Conservation (phyloP, 345 rosid genomes). For the Gossypium thurberi region DNA sequence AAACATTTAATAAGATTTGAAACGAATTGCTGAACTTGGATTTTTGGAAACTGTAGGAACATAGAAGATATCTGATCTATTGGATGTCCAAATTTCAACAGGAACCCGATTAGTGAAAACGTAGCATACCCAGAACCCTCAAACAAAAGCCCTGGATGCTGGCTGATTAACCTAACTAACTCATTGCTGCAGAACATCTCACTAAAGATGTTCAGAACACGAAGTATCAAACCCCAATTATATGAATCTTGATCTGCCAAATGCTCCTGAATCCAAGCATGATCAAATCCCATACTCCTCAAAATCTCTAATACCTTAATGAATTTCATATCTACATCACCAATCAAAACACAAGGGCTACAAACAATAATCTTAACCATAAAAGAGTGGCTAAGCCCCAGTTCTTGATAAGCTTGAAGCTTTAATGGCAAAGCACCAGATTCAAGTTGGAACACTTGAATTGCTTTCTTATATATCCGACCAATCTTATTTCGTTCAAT, state of each 20-base stretch:
- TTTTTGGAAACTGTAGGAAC: slow-evolving; percentile 50
- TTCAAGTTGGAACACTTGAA: slow-evolving; percentile 44
- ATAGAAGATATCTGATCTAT: slow-evolving; percentile 32
- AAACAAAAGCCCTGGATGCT: slow-evolving; percentile 48
- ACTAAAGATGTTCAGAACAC: slow-evolving; percentile 38
- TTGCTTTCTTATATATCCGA: slow-evolving; percentile 45
- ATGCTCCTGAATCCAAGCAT: slow-evolving; percentile 42
- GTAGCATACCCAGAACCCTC: slow-evolving; percentile 47
- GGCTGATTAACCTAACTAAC: slow-evolving; percentile 42
- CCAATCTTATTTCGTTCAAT: slow-evolving; percentile 57
- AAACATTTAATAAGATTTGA: slow-evolving; percentile 48
- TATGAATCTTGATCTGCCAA: slow-evolving; percentile 31
- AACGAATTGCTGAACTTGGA: slow-evolving; percentile 37
- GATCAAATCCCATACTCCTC: slow-evolving; percentile 38
- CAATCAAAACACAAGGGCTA: slow-evolving; percentile 50
- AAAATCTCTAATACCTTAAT: slow-evolving; percentile 40
- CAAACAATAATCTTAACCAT: slow-evolving; percentile 38
- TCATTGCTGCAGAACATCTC: slow-evolving; percentile 26
- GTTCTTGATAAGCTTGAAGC: slow-evolving; percentile 48
- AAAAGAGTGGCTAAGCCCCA: slow-evolving; percentile 45
- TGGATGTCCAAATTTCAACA: slow-evolving; percentile 51
- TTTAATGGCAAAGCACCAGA: slow-evolving; percentile 42
- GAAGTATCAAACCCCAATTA: slow-evolving; percentile 52
- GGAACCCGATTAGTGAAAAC: slow-evolving; percentile 37
- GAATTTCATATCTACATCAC: slow-evolving; percentile 43